Evolutionary conservation across 2,329 filamentous ascomycete species (phyloP), one percentile per base, ranked within the genome.

Genomic region (Alternaria conjuncta): DNA sequence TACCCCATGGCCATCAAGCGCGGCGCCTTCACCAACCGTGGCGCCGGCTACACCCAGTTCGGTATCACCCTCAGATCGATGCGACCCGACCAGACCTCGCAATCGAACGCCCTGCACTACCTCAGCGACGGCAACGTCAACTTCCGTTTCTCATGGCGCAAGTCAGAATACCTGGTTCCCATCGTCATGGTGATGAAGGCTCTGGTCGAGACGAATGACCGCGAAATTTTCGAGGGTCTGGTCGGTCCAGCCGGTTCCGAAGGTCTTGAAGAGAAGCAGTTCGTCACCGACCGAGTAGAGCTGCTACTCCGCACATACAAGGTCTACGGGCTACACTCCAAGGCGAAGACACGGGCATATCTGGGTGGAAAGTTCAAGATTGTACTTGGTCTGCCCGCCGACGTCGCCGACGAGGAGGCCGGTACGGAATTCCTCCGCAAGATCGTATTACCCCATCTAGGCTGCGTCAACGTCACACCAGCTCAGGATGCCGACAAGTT

Each of bases 101-200:
- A 98, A 81, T 98, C 95, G 41, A 99, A 98, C 75, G 94, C 97
- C 32, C 86, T 99, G 53, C 96, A 99, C 82, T 99, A 98, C 80
- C 87, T 99, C 60, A 93, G 87, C 73, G 96, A 99, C 78, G 96
- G 96, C 68, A 98, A 97, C 80, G 90, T 98, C 73, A 98, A 93
- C 0, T 97, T 99, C 82, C 88, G 96, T 60, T 99, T 99, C 81
- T 97, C 95, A 7, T 99, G 95, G 95, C 88, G 94, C 71, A 99
- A 99, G 82, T 93, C 94, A 71, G 96, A 99, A 81, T 99, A 93
- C 76, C 88, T 99, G n/a, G 88, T 99, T 3, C 96, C 96, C 1
- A 92, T 94, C 65, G 90, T 97, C 87, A 98, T 99, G 95, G 89
- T 99, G 32, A 83, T 99, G 68, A 99, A 98, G 83, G 95, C 96